Evolutionary conservation across 805 yeast genomes (phyloP).

Genomic region (Hanseniaspora nectarophila): DNA sequence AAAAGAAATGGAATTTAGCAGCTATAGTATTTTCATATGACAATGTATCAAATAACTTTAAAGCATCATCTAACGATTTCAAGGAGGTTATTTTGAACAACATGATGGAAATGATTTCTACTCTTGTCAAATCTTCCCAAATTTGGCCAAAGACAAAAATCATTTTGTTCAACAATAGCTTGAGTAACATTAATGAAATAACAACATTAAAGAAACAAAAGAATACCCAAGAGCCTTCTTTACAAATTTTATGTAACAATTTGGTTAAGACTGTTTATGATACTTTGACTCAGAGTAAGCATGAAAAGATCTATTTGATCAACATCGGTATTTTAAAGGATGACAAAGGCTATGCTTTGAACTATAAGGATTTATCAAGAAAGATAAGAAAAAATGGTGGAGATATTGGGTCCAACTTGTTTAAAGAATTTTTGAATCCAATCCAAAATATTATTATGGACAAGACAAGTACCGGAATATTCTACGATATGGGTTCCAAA

Average conservation of each 20-base stretch:
- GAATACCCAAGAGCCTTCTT: background rate
- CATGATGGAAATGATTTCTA: slow-evolving; percentile 11
- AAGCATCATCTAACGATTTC: slow-evolving; percentile 4
- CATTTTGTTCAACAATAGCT: slow-evolving; percentile 9
- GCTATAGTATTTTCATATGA: slow-evolving; percentile 14
- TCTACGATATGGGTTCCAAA: background rate
- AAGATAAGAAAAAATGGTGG: background rate
- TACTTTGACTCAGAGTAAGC: background rate
- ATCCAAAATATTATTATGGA: slow-evolving; percentile 10
- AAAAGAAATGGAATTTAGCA: background rate
- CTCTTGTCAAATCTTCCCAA: slow-evolving; percentile 1
- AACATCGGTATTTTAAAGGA: slow-evolving; percentile 7
- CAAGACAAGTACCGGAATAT: background rate
- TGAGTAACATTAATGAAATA: slow-evolving; percentile 7
- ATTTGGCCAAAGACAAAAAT: slow-evolving; percentile 9
- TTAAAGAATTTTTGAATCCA: slow-evolving; percentile 4
- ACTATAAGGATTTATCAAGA: background rate
- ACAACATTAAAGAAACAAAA: background rate
- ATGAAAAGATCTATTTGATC: background rate
- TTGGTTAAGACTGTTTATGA: slow-evolving; percentile 9
- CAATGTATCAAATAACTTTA: slow-evolving; percentile 10
- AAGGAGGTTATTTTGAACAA: slow-evolving; percentile 8
- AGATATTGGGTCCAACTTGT: background rate
- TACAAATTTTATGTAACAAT: slow-evolving; percentile 5
- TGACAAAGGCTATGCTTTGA: background rate